Evolutionary conservation across 352 stramenopile genomes (phyloP).

Genomic region (Peronospora farinosa): DNA sequence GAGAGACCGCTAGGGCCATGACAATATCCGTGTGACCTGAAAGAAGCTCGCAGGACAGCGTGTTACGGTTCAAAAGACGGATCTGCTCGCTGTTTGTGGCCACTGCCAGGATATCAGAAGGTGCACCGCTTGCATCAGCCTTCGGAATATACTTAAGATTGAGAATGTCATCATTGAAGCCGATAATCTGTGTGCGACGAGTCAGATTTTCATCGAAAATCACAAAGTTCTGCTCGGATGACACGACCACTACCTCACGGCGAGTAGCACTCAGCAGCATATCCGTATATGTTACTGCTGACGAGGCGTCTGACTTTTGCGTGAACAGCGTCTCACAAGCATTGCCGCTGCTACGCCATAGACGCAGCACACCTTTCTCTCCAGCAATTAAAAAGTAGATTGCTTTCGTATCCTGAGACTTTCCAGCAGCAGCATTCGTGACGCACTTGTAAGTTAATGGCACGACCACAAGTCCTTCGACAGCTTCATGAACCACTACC

Average conservation of each 20-base stretch:
- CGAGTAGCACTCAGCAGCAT: slow-evolving; percentile 47
- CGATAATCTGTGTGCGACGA: slow-evolving; percentile 75
- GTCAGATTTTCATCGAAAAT: slow-evolving; percentile 68
- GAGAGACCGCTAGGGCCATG: slow-evolving; percentile 91
- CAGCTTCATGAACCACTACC: slow-evolving; percentile 90
- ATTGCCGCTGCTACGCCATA: slow-evolving; percentile 47
- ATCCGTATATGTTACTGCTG: slow-evolving; percentile 42
- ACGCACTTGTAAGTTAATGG: slow-evolving; percentile 54
- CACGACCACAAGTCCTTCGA: slow-evolving; percentile 92
- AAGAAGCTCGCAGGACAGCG: slow-evolving; percentile 91
- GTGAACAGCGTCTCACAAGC: slow-evolving; percentile 43
- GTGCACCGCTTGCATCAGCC: slow-evolving; percentile 37
- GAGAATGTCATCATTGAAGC: slow-evolving; percentile 97
- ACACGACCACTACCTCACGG: slow-evolving; percentile 71
- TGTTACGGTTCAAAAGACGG: slow-evolving; percentile 88
- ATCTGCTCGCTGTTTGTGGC: slow-evolving; percentile 96
- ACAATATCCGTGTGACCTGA: slow-evolving; percentile 97
- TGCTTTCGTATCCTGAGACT: slow-evolving; percentile 41
- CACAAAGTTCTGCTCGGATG: slow-evolving; percentile 83
- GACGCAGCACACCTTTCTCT: slow-evolving; percentile 83
- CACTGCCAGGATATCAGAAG: slow-evolving; percentile 82
- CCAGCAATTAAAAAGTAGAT: slow-evolving; percentile 91
- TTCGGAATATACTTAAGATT: slow-evolving; percentile 93
- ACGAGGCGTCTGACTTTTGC: slow-evolving; percentile 32
- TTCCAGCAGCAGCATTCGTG: slow-evolving; percentile 13